Conservation (phyloP, 2,329 filamentous ascomycete species). For the Teratosphaeria zuluensis region DNA sequence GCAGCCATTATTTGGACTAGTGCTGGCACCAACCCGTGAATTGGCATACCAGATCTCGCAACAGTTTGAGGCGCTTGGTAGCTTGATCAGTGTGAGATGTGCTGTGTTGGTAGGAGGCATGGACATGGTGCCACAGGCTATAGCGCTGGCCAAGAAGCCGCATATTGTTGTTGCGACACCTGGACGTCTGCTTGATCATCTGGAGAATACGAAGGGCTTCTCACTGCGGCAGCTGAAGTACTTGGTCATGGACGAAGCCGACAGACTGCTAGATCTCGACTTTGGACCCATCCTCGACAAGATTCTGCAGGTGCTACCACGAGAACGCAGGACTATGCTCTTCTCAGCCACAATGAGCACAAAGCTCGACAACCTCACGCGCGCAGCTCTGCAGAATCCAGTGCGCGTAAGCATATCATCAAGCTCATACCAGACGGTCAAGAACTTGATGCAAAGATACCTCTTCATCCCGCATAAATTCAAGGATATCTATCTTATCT, state of each 20-base stretch:
- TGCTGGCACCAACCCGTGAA: slow-evolving; percentile 88
- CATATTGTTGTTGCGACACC: slow-evolving; percentile 91
- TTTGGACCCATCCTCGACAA: slow-evolving; percentile 90
- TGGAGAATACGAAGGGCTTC: slow-evolving; percentile 96
- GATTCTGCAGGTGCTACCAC: slow-evolving; percentile 78
- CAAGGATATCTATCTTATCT: slow-evolving; percentile 85
- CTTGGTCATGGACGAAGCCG: slow-evolving; percentile 90
- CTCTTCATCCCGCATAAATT: slow-evolving; percentile 75
- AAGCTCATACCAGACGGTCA: slow-evolving; percentile 84
- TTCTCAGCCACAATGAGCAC: slow-evolving; percentile 92
- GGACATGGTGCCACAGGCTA: slow-evolving; percentile 88
- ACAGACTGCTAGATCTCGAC: slow-evolving; percentile 83
- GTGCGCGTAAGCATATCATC: slow-evolving; percentile 71
- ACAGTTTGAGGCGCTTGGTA: slow-evolving; percentile 77
- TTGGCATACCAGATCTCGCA: slow-evolving; percentile 85
- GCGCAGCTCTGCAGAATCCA: slow-evolving; percentile 78
- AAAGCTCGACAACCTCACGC: slow-evolving; percentile 85
- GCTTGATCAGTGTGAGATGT: slow-evolving; percentile 76
- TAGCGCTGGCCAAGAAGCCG: slow-evolving; percentile 89
- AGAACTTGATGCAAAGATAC: slow-evolving; percentile 77
- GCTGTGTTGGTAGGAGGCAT: slow-evolving; percentile 77
- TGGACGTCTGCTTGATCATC: slow-evolving; percentile 77
- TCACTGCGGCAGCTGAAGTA: slow-evolving; percentile 73
- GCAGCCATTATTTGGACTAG: slow-evolving; percentile 74
- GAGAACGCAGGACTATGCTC: slow-evolving; percentile 69